Base-by-base conservation (phyloP, 768 basidiomycete species). In the Tulasnella sp. region DNA sequence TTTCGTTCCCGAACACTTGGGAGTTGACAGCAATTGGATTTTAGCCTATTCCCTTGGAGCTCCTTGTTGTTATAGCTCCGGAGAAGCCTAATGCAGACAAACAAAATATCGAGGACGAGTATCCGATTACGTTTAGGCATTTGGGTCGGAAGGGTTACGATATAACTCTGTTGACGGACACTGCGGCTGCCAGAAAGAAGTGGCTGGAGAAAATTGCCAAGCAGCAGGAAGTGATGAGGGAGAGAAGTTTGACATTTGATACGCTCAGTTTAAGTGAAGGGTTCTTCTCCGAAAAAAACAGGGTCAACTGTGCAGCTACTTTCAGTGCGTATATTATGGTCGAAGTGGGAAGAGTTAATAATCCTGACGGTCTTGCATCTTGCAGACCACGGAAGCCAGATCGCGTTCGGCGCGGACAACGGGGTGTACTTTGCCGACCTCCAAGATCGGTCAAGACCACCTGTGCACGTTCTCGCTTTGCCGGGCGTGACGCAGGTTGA, bases 331-430 rank as follows among this genome's bases (percentile, higher is more conserved):
- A 37, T 28, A 22, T 12, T 22, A 31, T 6, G n/a, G 28, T 20
- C 41, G 31, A 46, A 37, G 24, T 69, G 34, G 28, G 31, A 72
- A 24, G 76, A 34, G 12, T 37, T 50, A 11, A 18, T 22, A 44
- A 42, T 24, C 7, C 76, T 54, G 34, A 50, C 28, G 44, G n/a
- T 48, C 6, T 76, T 78, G 7, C 54, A 75, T 48, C n/a, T 69
- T 48, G 28, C 85, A 98, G 97, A 90, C 84, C 90, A 90, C 79
- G 97, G 96, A 18, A 88, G 93, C 83, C 90, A 92, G 79, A 92
- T 98, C 83, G 96, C 95, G 12, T 99, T 97, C 86, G 98, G 97
- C n/a, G 97, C 97, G 5, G 95, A 97, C 83, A 96, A 98, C 82
- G 98, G 98, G 37, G 94, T 99, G 37, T 99, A 98, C 85, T 90